Conservation (phyloP, 805 yeast genomes). For the Nakazawaea wickerhamii region DNA sequence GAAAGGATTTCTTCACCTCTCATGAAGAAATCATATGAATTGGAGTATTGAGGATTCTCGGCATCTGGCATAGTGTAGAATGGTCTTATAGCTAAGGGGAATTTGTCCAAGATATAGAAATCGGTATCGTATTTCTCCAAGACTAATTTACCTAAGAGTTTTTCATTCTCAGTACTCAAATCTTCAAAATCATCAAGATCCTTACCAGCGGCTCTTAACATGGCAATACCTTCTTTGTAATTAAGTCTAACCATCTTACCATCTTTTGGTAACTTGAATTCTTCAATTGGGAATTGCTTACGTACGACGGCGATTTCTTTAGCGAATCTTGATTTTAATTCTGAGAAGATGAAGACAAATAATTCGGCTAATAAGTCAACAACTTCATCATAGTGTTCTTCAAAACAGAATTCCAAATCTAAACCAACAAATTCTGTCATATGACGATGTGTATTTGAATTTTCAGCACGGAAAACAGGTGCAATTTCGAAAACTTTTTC, state of each 20-base stretch:
- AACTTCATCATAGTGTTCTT: slow-evolving; percentile 96
- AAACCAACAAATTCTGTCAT: slow-evolving; percentile 98
- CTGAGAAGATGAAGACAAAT: slow-evolving; percentile 82
- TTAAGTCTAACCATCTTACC: slow-evolving; percentile 90
- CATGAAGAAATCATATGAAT: slow-evolving; percentile 99
- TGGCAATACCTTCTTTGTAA: slow-evolving; percentile 84
- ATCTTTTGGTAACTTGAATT: slow-evolving; percentile 87
- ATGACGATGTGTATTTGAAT: slow-evolving; percentile 98
- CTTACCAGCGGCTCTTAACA: slow-evolving; percentile 84
- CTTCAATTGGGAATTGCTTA: slow-evolving; percentile 95
- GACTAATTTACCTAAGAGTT: slow-evolving; percentile 83
- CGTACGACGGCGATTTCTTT: slow-evolving; percentile 86
- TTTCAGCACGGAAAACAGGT: slow-evolving; percentile 98
- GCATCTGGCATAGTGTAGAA: slow-evolving; percentile 99
- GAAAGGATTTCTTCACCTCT: slow-evolving; percentile 98
- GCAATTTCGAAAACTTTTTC: slow-evolving; percentile 95
- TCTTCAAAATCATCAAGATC: slow-evolving; percentile 86
- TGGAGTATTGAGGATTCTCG: slow-evolving; percentile 85
- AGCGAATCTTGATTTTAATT: slow-evolving; percentile 73
- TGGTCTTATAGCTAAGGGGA: slow-evolving; percentile 95
- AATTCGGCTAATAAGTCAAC: slow-evolving; percentile 50
- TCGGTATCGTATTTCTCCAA: slow-evolving; percentile 95
- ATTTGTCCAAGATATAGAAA: slow-evolving; percentile 95
- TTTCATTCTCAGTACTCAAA: slow-evolving; percentile 90
- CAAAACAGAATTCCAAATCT: slow-evolving; percentile 97